These are phyloP conservation scores for Incumbomyces lentus DNA, from an alignment of 2,329 filamentous ascomycete genomes.

Conservation along the genomic window DNA sequence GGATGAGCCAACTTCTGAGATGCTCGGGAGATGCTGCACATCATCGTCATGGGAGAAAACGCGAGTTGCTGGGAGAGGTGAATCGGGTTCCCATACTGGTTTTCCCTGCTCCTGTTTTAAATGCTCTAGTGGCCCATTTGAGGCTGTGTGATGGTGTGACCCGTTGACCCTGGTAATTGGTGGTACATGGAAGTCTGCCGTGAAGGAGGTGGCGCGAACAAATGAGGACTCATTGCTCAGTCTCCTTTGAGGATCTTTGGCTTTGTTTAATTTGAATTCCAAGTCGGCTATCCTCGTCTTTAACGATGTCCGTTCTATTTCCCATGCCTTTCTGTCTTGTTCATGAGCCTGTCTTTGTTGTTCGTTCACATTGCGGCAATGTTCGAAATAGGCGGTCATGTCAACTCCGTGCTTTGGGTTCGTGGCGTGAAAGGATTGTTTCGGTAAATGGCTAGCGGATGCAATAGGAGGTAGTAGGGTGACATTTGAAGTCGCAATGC, in stretches of 20 bases:
- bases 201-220: slow-evolving; percentile 8
- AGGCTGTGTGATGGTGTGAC: not conserved
- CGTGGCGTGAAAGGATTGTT: slow-evolving; percentile 14
- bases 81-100: slow-evolving; percentile 36
- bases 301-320: slow-evolving; percentile 33
- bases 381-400: slow-evolving; percentile 31
- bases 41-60: slow-evolving; percentile 30
- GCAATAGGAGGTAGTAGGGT: slow-evolving; percentile 24
- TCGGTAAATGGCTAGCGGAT: slow-evolving; percentile 18
- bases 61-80: slow-evolving; percentile 30
- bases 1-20: slow-evolving; percentile 24
- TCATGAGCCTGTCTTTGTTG: slow-evolving; percentile 32
- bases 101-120: slow-evolving; percentile 1
- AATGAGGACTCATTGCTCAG: slow-evolving; percentile 18
- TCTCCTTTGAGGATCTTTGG: slow-evolving; percentile 16
- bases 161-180: not conserved
- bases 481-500: slow-evolving; percentile 28
- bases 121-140: slow-evolving; percentile 10
- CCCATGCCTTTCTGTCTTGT: slow-evolving; percentile 35
- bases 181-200: slow-evolving; percentile 2
- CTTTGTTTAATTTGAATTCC: slow-evolving; percentile 26
- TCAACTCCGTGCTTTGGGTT: slow-evolving; percentile 17
- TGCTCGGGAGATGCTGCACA: slow-evolving; percentile 20
- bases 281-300: slow-evolving; percentile 33
- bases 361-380: slow-evolving; percentile 33